These are phyloP conservation scores for Roridomyces roridus DNA, from an alignment of 768 basidiomycete genomes.

Conservation along the genomic window DNA sequence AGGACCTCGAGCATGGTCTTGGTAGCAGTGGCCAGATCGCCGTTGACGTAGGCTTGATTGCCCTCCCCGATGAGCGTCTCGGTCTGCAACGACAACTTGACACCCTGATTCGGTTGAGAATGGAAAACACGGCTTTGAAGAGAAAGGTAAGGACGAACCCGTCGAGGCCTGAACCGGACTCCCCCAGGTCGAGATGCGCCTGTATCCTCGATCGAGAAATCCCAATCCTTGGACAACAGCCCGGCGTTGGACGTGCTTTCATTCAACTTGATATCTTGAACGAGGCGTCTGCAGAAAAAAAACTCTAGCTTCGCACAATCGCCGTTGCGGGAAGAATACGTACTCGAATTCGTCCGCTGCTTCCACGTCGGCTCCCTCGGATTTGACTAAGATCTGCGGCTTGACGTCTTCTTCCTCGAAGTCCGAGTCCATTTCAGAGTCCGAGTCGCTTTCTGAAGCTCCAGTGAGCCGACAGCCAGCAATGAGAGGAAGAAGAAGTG, in stretches of 20 bases:
- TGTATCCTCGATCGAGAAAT: slow-evolving; percentile 70
- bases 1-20: slow-evolving; percentile 91
- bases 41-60: slow-evolving; percentile 85
- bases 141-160: no score
- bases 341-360: slow-evolving; percentile 69
- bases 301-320: no score
- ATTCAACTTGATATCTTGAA: slow-evolving; percentile 65
- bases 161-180: no score
- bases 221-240: slow-evolving; percentile 72
- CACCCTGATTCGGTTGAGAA: no score
- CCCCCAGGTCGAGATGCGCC: slow-evolving; percentile 71
- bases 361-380: slow-evolving; percentile 52
- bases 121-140: not conserved
- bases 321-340: slow-evolving; percentile 21
- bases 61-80: slow-evolving; percentile 81
- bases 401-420: not conserved
- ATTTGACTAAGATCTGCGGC: slow-evolving; percentile 11
- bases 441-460: not conserved
- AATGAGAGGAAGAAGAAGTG: no score
- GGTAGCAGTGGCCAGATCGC: slow-evolving; percentile 69
- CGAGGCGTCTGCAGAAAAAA: slow-evolving; percentile 58
- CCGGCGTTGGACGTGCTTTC: slow-evolving; percentile 50
- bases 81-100: slow-evolving; percentile 74
- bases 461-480: no score
- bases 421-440: slow-evolving; percentile 9